These are phyloP conservation scores for Hanseniaspora occidentalis DNA, from an alignment of 805 yeast species.

Conservation along the genomic window DNA sequence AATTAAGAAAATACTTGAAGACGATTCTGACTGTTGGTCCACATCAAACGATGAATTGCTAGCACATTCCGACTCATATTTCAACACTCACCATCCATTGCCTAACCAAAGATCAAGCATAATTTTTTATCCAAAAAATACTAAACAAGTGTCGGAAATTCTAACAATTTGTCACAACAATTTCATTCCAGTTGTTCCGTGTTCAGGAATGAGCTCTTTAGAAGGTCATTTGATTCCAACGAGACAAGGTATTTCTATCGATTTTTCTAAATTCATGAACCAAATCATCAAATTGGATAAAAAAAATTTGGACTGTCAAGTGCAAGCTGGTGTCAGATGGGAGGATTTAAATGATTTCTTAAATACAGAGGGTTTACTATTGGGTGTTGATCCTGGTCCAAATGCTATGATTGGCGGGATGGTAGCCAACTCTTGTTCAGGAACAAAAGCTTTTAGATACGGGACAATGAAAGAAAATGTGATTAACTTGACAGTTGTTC, in stretches of 20 bases:
- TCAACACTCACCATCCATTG: slow-evolving; percentile 49
- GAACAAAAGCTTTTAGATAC: slow-evolving; percentile 65
- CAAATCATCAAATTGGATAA: slow-evolving; percentile 42
- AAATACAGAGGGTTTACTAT: slow-evolving; percentile 37
- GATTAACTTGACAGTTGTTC: slow-evolving; percentile 54
- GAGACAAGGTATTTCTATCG: slow-evolving; percentile 47
- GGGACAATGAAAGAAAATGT: slow-evolving; percentile 76
- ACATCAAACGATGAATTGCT: slow-evolving; percentile 29
- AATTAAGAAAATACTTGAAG: slow-evolving; percentile 28
- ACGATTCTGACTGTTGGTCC: slow-evolving; percentile 23
- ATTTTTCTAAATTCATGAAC: slow-evolving; percentile 44
- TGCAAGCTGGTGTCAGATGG: slow-evolving; percentile 77
- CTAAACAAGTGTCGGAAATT: slow-evolving; percentile 54
- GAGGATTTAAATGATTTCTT: slow-evolving; percentile 48
- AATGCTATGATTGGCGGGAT: slow-evolving; percentile 75
- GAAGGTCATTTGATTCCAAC: slow-evolving; percentile 77
- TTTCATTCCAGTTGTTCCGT: slow-evolving; percentile 63
- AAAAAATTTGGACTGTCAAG: slow-evolving; percentile 56
- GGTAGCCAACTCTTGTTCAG: slow-evolving; percentile 68
- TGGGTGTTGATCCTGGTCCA: slow-evolving; percentile 74
- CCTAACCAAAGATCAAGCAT: slow-evolving; percentile 46
- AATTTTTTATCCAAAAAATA: slow-evolving; percentile 49
- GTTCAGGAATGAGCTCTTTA: slow-evolving; percentile 64
- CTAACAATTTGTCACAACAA: slow-evolving; percentile 50
- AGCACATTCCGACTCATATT: slow-evolving; percentile 48